Conservation (phyloP, 352 stramenopile species). For the Globisporangium acanthophoron region DNA sequence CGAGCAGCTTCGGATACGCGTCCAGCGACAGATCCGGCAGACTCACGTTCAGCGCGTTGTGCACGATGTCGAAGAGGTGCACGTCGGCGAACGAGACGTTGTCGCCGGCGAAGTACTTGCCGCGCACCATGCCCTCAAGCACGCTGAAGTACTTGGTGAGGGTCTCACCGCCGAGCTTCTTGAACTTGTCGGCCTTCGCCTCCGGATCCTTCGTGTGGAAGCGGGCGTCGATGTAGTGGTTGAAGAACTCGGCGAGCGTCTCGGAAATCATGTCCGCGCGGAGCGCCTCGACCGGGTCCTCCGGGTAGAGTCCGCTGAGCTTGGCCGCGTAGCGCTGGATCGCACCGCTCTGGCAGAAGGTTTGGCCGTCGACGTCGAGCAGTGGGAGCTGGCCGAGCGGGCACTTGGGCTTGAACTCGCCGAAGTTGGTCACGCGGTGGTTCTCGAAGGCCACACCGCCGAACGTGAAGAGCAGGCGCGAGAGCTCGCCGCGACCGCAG, state of each 20-base stretch:
- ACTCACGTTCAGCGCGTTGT: slow-evolving; percentile 24
- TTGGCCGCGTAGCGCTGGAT: slow-evolving; percentile 41
- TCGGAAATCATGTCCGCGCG: slow-evolving; percentile 20
- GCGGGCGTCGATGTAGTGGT: slow-evolving; percentile 15
- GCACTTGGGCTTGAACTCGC: slow-evolving; percentile 29
- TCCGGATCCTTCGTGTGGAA: slow-evolving; percentile 25
- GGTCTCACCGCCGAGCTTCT: slow-evolving; percentile 12
- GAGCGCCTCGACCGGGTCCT: slow-evolving; percentile 19
- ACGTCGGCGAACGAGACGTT: slow-evolving; percentile 34
- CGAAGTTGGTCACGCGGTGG: background rate
- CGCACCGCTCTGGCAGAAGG: slow-evolving; percentile 32
- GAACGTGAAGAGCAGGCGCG: slow-evolving; percentile 41
- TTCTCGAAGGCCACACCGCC: slow-evolving; percentile 25
- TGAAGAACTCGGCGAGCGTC: slow-evolving; percentile 12
- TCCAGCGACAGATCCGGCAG: slow-evolving; percentile 16
- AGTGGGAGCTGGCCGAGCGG: slow-evolving; percentile 36
- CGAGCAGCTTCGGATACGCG: slow-evolving; percentile 32
- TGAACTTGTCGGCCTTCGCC: slow-evolving; percentile 33
- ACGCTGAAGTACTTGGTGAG: background rate
- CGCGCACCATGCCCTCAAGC: slow-evolving; percentile 25
- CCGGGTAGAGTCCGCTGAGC: slow-evolving; percentile 26
- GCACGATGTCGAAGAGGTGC: slow-evolving; percentile 34
- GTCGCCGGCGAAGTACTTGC: slow-evolving; percentile 32
- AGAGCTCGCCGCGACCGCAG: slow-evolving; percentile 35
- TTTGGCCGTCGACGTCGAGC: slow-evolving; percentile 26